Base-by-base conservation (phyloP, 345 rosid species). In the Dipteronia dyeriana region DNA sequence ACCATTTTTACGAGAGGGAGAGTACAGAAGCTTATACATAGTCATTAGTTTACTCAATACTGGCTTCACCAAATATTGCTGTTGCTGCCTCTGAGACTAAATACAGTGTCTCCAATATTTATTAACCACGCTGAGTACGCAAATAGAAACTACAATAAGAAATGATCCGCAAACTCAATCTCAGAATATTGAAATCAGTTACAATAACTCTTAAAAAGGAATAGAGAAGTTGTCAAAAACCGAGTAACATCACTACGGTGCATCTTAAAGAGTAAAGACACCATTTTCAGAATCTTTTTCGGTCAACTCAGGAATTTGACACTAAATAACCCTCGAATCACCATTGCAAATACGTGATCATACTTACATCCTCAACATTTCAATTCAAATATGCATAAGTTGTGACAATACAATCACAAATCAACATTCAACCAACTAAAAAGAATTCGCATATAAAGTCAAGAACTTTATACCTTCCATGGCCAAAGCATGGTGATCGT, bases 21-120 rank as follows among this genome's bases (percentile, higher is more conserved):
- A 20, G 47, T 12, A 41, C 12, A 56, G 67, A 81, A 68, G 60
- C 9, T 64, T 60, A 81, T 75, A 86, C 97, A 20, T 88, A 43
- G 95, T 96, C 99, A 96, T 96, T 76, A 34, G 38, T n/a, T 34
- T 34, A 96, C 86, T 84, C 98, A 84, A 96, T 93, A 86, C 99
- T 98, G 79, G 99, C 99, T 89, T 94, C 99, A 74, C 99, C 99
- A 90, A 94, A 96, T 79, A 96, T 88, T 73, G 98, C 89, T 47
- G 99, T 96, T 77, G 99, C 99, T 59, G 99, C 98, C 54, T 96
- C 97, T 6, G 99, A 94, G 81, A 94, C 98, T 73, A 94, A n/a
- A 84, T 77, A 97, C 99, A 83, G 97, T 96, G 77, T 97, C 99
- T 86, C 95, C 99, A 82, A 96, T 96, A 83, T 96, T n/a, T n/a